Evolutionary conservation across 192 early-diverging fungal species (phyloP).

Genomic region (Rhizophlyctis rosea): DNA sequence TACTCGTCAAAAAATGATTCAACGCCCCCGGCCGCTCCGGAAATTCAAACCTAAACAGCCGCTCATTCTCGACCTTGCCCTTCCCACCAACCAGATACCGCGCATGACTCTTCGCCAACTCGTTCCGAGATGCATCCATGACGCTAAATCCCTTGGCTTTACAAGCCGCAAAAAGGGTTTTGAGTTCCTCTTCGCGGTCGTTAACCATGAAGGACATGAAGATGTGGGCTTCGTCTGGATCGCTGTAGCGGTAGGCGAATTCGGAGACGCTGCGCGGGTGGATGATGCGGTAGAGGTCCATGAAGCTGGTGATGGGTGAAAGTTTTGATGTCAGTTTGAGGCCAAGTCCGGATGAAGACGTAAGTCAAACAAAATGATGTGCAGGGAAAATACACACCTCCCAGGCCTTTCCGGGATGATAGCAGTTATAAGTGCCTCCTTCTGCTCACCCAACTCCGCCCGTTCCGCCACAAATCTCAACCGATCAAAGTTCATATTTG

Average conservation of each 20-base stretch:
- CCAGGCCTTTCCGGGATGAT: slow-evolving; percentile 92
- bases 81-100: slow-evolving; percentile 90
- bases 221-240: slow-evolving; percentile 76
- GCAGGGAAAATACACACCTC: slow-evolving; percentile 38
- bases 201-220: slow-evolving; percentile 85
- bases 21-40: slow-evolving; percentile 93
- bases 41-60: slow-evolving; percentile 92
- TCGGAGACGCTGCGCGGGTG: slow-evolving; percentile 87
- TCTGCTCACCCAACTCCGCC: slow-evolving; percentile 88
- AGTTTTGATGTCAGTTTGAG: neutral
- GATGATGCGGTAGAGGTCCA: slow-evolving; percentile 71
- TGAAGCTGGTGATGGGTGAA: slow-evolving; percentile 56
- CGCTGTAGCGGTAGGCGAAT: slow-evolving; percentile 85
- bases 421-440: slow-evolving; percentile 85
- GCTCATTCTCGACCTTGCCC: slow-evolving; percentile 73
- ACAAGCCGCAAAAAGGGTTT: slow-evolving; percentile 63
- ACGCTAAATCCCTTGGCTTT: slow-evolving; percentile 59
- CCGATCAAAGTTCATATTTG: slow-evolving; percentile 99
- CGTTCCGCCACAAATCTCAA: slow-evolving; percentile 97
- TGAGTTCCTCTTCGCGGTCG: slow-evolving; percentile 67
- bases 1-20: slow-evolving; percentile 73
- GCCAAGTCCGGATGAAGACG: neutral
- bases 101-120: slow-evolving; percentile 91
- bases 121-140: slow-evolving; percentile 86
- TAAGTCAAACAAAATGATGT: too few relatives aligned